Evolutionary conservation across 768 basidiomycete genomes (phyloP).

Genomic region (Floccularia luteovirens): DNA sequence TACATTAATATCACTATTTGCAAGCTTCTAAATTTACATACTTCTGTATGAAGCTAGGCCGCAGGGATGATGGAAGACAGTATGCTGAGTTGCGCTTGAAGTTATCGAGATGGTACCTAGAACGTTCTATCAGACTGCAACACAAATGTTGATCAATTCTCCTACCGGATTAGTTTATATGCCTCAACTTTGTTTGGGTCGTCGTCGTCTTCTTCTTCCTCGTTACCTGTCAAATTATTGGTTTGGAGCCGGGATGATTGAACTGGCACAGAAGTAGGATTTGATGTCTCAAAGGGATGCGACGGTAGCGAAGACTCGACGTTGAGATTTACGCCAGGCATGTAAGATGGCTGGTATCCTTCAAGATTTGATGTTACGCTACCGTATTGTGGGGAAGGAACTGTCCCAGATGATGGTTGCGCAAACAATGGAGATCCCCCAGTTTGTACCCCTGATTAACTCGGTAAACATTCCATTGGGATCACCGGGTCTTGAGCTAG

Average conservation of each 20-base stretch:
- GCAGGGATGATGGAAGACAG: slow-evolving; percentile 80
- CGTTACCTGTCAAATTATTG: slow-evolving; percentile 20
- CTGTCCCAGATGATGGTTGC: slow-evolving; percentile 32
- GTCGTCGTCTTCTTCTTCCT: slow-evolving; percentile 51
- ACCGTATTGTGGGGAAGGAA: slow-evolving; percentile 32
- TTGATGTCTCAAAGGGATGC: slow-evolving; percentile 36
- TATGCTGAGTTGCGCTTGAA: slow-evolving; percentile 81
- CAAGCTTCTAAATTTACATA: slow-evolving; percentile 17
- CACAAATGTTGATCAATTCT: no score
- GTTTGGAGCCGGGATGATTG: slow-evolving; percentile 25
- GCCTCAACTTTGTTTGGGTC: slow-evolving; percentile 76
- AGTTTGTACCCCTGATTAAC: slow-evolving; percentile 42
- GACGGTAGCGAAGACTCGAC: slow-evolving; percentile 47
- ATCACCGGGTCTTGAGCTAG: slow-evolving; percentile 35
- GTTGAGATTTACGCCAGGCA: slow-evolving; percentile 49
- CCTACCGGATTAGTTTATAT: slow-evolving; percentile 74
- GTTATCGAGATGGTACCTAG: slow-evolving; percentile 87
- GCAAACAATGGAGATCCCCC: slow-evolving; percentile 59
- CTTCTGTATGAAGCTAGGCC: slow-evolving; percentile 86
- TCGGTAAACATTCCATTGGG: slow-evolving; percentile 49
- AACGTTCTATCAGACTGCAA: no score
- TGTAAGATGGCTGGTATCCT: slow-evolving; percentile 40
- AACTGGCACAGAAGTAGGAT: slow-evolving; percentile 16
- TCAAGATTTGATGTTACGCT: slow-evolving; percentile 27
- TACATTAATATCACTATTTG: slow-evolving; percentile 8